phyloP scores from a whole-genome alignment of 2,329 filamentous ascomycete species.

The Metarhizium guizhouense region DNA sequence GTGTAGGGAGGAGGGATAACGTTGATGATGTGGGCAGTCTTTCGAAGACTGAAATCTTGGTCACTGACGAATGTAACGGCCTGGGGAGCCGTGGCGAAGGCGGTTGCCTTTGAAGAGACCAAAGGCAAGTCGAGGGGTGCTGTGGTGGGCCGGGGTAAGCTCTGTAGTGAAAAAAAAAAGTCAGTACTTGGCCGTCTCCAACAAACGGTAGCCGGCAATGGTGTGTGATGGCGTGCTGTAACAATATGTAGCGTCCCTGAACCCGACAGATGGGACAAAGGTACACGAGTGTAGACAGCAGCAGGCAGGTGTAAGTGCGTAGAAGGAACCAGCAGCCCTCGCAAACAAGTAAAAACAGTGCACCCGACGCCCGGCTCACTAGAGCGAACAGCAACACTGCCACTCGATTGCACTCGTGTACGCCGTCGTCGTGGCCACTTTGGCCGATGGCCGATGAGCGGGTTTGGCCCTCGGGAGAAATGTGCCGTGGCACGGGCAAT shows the following conservation, averaged over 20 bases:
- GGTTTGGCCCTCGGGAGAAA: conserved; percentile 5
- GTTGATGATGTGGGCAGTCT: conserved; percentile 60
- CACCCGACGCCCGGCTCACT: not conserved
- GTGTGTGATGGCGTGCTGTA: not conserved
- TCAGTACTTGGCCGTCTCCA: not conserved
- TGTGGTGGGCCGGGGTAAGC: not conserved
- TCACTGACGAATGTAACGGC: conserved; percentile 55
- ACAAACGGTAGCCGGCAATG: not conserved
- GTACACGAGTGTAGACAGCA: not conserved
- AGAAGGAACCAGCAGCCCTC: not conserved
- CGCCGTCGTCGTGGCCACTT: conserved; percentile 3
- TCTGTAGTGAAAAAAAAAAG: not conserved
- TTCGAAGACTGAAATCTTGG: conserved; percentile 61
- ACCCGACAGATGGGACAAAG: not conserved
- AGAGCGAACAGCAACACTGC: not conserved
- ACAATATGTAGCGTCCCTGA: not conserved
- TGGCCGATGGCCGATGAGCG: conserved; percentile 7
- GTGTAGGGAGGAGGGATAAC: conserved; percentile 48
- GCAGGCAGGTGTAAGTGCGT: too few species aligned
- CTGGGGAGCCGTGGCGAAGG: conserved; percentile 50
- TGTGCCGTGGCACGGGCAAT: conserved; percentile 4
- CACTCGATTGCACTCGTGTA: not conserved
- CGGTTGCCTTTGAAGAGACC: conserved; percentile 56
- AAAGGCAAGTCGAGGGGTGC: conserved; percentile 43
- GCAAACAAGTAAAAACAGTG: not conserved